Base-by-base conservation (phyloP, 768 basidiomycete species). In the Kwoniella bestiolae region DNA sequence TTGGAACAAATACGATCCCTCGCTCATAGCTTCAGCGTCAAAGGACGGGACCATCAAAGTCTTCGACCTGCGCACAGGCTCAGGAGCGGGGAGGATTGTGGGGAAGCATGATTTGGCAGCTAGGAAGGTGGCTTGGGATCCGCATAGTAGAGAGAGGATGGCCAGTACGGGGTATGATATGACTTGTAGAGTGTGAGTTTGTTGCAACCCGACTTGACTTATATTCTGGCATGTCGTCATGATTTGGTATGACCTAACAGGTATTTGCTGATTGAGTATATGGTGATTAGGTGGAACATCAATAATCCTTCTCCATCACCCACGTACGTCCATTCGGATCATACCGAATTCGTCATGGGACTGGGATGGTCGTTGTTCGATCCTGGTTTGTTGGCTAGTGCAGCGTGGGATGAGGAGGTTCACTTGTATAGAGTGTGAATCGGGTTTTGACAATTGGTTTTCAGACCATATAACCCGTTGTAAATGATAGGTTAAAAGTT, bases 291-390 rank as follows among this genome's bases (percentile, higher is more conserved):
- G 47, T 32, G 58, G 28, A 50, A 49, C 35, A 44, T 34, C 8
- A 52, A 53, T n/a, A 21, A 41, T 7, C 23, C 56, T 9, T 9
- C 56, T 29, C 35, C 35, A 14, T 28, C 18, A 44, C 56, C 56
- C n/a, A 23, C 21, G 1, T 29, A 26, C n/a, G 62, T 65, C 23
- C 90, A 96, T 76, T 89, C 92, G 76, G 84, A 88, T 5, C 95
- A 98, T 77, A 94, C 91, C 1, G 95, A 98, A 82, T 97, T 98
- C 80, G 92, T 95, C 25, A 90, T 91, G 45, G 94, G 92, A 0
- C 89, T 91, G 74, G 85, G 86, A 51, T 96, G 94, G 94, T 92
- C 91, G n/a, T 80, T 96, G 72, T 94, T 88, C 68, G 92, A 96
- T 52, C 88, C 91, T 74, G 91, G 91, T 1, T 77, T 93, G 18